Evolutionary conservation across 2,329 filamentous ascomycete species (phyloP).

Genomic region (Incumbomyces lentus): DNA sequence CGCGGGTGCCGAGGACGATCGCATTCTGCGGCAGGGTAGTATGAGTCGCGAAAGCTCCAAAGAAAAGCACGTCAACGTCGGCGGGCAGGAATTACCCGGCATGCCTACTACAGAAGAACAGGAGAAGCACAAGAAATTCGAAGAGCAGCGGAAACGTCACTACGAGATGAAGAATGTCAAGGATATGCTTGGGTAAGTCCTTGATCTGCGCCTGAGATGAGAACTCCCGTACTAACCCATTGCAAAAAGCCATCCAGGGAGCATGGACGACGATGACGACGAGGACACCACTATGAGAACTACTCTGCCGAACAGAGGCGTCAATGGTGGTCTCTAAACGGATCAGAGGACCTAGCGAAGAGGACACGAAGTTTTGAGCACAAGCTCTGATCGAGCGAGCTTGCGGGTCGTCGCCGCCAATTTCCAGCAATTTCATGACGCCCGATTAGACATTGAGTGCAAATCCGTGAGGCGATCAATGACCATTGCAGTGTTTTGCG

Average conservation of each 20-base stretch:
- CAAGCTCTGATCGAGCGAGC: neutral
- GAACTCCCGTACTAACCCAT: neutral
- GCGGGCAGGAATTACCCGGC: constrained; percentile 41
- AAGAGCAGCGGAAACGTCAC: constrained; percentile 85
- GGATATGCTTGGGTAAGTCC: constrained; percentile 61
- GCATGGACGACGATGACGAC: constrained; percentile 51
- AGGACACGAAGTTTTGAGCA: neutral
- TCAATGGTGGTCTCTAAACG: constrained; percentile 21
- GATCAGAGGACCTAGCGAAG: neutral
- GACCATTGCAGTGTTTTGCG: neutral
- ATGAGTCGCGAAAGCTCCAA: constrained; percentile 30
- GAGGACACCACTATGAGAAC: constrained; percentile 42
- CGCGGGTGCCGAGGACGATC: constrained; percentile 29
- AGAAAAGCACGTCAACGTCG: constrained; percentile 76
- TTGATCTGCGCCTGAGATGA: neutral
- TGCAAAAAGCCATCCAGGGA: constrained; percentile 48
- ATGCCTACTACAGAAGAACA: constrained; percentile 60
- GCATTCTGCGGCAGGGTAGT: constrained; percentile 34
- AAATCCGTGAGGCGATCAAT: no score
- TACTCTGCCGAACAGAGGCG: constrained; percentile 30
- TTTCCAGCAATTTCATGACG: neutral
- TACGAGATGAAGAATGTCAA: constrained; percentile 98
- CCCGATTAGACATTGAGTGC: neutral
- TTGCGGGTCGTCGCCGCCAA: neutral
- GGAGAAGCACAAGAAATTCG: constrained; percentile 87